Evolutionary conservation across 2,329 filamentous ascomycete species (phyloP), one percentile per base, ranked within the genome.

Genomic region (Magnaporthales sp.): DNA sequence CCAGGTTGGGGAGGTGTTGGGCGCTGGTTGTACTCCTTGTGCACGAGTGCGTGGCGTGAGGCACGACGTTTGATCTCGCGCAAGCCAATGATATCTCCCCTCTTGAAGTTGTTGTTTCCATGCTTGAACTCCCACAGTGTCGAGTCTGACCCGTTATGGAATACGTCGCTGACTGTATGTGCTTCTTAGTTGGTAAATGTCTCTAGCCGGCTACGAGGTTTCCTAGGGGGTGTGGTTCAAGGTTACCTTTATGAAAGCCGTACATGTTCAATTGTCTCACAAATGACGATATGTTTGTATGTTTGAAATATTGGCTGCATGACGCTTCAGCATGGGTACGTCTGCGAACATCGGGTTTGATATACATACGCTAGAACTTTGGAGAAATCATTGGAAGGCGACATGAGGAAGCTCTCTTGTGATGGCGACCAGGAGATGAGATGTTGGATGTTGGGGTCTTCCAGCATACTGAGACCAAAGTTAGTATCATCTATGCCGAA

Each of bases 251-350:
- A 77, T 99, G 95, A 78, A 99, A 99, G 7, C 95, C 95, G 73
- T 99, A 99, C 95, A 99, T 99, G 76, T 99, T 99, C 64, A 99
- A 80, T 79, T 99, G 95, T 63, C 95, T 88, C 64, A 99, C 95
- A 77, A 99, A 99, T 0, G 95, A 98, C 11, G 95, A 98, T 68
- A 98, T 97, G 75, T 99, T 99, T 72, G 94, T 99, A 77, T 99
- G 95, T 75, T 99, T 99, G 78, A 99, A 99, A 76, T 99, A 99
- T 86, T 96, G 93, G 66, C 94, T 97, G 73, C 15, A 63, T 61
- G 69, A 27, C 61, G 61, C 61, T 29, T 32, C 2, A n/a, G 29
- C 9, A 29, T 62, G 9, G 31, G 61, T 32, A 30, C 61, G 10
- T 30, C 27, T 22, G 15, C 61, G 15, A 22, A 31, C 11, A 19